Base-by-base conservation (phyloP, 2,329 filamentous ascomycete genomes). In the Neurospora crassa region DNA sequence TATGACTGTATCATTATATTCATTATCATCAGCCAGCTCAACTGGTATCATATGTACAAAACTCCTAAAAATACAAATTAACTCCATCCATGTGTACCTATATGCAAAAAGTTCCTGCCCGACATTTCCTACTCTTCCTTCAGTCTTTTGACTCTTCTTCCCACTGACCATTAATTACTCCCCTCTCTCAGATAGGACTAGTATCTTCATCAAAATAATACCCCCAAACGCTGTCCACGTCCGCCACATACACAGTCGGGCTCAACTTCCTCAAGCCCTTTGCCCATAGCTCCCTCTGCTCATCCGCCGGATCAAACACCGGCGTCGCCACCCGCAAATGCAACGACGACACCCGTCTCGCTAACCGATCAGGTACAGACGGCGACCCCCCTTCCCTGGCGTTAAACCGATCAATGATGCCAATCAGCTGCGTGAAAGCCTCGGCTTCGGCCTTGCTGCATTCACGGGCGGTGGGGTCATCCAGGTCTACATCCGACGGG, bases 231-330 rank as follows among this genome's bases (percentile, higher is more conserved):
- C 40, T 42, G 59, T 63, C 40, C 20, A 71, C 29, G 59, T 71
- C 70, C 29, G 20, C 43, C 68, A 67, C 10, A 42, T 71, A 71
- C 68, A 59, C 70, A 41, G 67, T 53, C 40, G 70, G 68, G 12
- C 42, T 67, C n/a, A 69, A 34, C 70, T 53, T 68, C 59, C 34
- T 67, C 40, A 70, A 40, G n/a, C 70, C 70, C 59, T 53, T 71
- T 34, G 41, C 68, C 11, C 53, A 41, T 10, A 71, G n/a, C 37
- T 71, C 70, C 37, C 40, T 47, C 37, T 68, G 68, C 37, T 71
- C 70, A 34, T 70, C 70, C 47, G 34, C 16, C n/a, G 67, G 40
- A 37, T 37, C 47, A 42, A 53, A 24, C 11, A 40, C 59, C 40
- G 18, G 53, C 18, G 29, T 53, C 18, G 37, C 43, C 43, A 41